Base-by-base conservation (phyloP, 108 stramenopile species). In the Skeletonema potamos region DNA sequence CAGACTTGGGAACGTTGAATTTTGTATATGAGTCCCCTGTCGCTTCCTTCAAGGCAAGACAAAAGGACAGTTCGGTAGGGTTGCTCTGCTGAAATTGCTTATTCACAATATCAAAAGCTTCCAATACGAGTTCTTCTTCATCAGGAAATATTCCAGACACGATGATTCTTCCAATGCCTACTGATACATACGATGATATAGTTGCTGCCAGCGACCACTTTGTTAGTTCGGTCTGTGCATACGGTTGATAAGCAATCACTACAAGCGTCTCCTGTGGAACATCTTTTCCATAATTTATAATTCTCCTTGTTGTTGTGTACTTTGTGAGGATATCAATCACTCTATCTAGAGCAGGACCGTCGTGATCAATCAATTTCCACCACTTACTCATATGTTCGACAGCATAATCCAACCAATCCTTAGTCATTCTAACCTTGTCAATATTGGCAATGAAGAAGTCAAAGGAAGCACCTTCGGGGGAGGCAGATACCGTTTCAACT, bases 381-480 rank as follows among this genome's bases (percentile, higher is more conserved):
- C 81, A 86, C 22, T 81, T 69, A 43, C 71, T 71, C 81, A 82
- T 71, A 61, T 87, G 83, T 70, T 87, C 86, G 27, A 87, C 73
- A 18, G 68, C 54, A 57, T 84, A 84, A 66, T 87, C 83, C 27
- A 84, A 44, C 83, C 83, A 87, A 68, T 87, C 86, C 4, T 39
- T 28, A 2, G 86, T 70, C 85, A 78, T 73, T 20, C 76, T 57
- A 54, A 71, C 43, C 8, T 28, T 17, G 10, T 37, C 34, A 11
- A 34, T 7, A 15, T 58, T 34, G 30, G 20, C 29, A 0, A 4
- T 11, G 15, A 68, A 76, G 3, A 22, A 7, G 24, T 64, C 58
- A 30, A 76, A 76, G 9, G 68, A 44, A 3, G 70, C 81, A 56
- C n/a, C 56, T 67, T 82, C 81, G 6, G 17, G 56, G 22, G 56